Evolutionary conservation across 2,329 filamentous ascomycete species (phyloP), one percentile per base, ranked within the genome.

Genomic region (Apiospora pterosperma): DNA sequence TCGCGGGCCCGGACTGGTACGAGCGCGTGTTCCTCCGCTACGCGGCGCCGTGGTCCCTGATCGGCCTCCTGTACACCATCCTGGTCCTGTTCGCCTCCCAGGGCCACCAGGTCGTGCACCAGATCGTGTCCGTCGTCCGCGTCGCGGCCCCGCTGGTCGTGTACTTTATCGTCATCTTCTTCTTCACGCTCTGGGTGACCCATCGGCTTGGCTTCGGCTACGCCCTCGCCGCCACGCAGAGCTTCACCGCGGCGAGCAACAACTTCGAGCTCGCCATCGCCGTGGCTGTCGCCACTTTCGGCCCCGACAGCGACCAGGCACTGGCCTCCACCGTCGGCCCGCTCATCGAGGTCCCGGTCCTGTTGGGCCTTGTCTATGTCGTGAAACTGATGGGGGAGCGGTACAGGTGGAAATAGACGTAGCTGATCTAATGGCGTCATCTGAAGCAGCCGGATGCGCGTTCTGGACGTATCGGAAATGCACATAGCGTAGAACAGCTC

Each of bases 191-290:
- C 1, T 80, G 80, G 52, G 78, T 89, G 2, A 84, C 87, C 3
- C 81, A 84, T 60, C 84, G 81, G n/a, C 77, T 90, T n/a, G 90
- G 92, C 0, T 93, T 93, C 65, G 88, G 87, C 0, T 96, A 96
- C 74, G 83, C 84, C 39, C 75, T 93, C 0, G 84, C 85, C 1
- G 84, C 85, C 12, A 95, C 92, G 2, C 92, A 96, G 77, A 93
- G 91, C 73, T 96, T 97, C 71, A 96, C 92, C 0, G 94, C 92
- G 0, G 91, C 92, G 1, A 97, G 93, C 75, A 97, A 97, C 74
- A 97, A 97, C 74, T 97, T 97, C 72, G 93, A 97, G 79, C 80
- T 97, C 28, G 92, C 93, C 0, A 97, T 97, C 77, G 93, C 93
- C 0, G 93, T 97, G 0, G 92, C 92, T 0, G 89, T 97, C 3